phyloP scores from a whole-genome alignment of 2,329 filamentous ascomycete species.

The Mycosphaerelloides madeirae region DNA sequence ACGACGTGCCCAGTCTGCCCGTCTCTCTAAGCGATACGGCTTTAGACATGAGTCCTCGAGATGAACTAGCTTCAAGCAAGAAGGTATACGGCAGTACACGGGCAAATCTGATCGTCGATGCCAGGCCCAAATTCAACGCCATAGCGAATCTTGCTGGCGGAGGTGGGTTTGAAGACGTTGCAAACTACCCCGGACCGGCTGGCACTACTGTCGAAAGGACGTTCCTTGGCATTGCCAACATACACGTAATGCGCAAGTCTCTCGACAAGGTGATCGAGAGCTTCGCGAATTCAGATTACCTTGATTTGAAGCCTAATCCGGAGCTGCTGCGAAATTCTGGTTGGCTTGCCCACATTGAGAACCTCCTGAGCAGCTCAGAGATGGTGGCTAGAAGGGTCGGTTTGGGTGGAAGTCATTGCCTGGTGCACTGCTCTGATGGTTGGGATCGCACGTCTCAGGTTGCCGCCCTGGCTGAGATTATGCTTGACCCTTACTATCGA shows the following conservation, averaged over 20 bases:
- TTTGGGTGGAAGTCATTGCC: constrained; percentile 85
- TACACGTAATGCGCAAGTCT: constrained; percentile 94
- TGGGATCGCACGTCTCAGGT: constrained; percentile 97
- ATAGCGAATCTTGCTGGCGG: constrained; percentile 91
- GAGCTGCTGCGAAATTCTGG: constrained; percentile 77
- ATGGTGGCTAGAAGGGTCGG: constrained; percentile 84
- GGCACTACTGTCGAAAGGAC: constrained; percentile 55
- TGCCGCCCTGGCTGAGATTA: constrained; percentile 83
- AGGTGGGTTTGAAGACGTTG: constrained; percentile 94
- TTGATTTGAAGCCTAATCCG: constrained; percentile 72
- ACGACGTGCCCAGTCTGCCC: constrained; percentile 5
- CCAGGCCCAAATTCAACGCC: constrained; percentile 88
- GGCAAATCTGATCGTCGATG: constrained; percentile 91
- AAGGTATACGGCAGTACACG: constrained; percentile 84
- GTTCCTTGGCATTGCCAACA: constrained; percentile 95
- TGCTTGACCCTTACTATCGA: constrained; percentile 91
- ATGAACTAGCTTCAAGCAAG: constrained; percentile 7
- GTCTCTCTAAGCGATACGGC: constrained; percentile 17
- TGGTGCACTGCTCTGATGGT: constrained; percentile 97
- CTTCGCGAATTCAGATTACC: constrained; percentile 87
- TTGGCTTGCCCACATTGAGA: constrained; percentile 86
- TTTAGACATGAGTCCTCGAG: constrained; percentile 15
- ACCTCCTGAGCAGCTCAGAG: constrained; percentile 76
- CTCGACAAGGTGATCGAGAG: constrained; percentile 82
- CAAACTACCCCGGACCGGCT: constrained; percentile 86